Evolutionary conservation across 2,329 filamentous ascomycete species (phyloP), one percentile per base, ranked within the genome.

Genomic region (Ustulina deusta): DNA sequence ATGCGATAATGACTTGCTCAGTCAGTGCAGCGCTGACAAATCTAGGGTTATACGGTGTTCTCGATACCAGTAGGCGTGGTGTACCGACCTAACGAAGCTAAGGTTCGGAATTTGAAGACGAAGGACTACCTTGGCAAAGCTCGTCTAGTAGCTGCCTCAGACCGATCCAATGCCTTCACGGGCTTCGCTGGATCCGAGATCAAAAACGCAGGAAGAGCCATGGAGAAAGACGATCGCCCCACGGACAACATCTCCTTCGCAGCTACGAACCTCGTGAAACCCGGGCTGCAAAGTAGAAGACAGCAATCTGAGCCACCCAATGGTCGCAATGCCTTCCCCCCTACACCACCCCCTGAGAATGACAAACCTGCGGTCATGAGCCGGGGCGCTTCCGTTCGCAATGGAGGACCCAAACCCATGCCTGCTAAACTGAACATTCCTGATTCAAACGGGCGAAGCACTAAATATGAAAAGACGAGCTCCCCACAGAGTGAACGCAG

Each of bases 91-190:
- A 98, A 97, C 78, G 94, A 97, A 76, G 94, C 96, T 71, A 99
- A 99, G 81, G 96, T 99, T 73, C 97, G 97, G 81, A 99, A 99
- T 77, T 84, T 99, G 75, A 97, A 97, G 84, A 93, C 94, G 25
- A 98, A 98, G 79, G 94, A 99, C 78, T 99, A 99, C 76, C 89
- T 99, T 3, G 96, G 96, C 69, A 97, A 97, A 81, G 94, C 96
- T n/a, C 89, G 93, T 68, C 85, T 99, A 38, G 93, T 99, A 9
- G 96, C 96, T 27, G 92, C 94, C 29, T 93, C 93, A 1, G 93
- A 97, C 75, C 87, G 91, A 63, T 83, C 87, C 71, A 95, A 94
- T 79, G 91, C 90, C 29, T 96, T 93, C 75, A 95, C 91, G 51
- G 93, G 93, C 51, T 95, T 94, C 79, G 85, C 91, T 69, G 93